Conservation (phyloP, 495 filamentous ascomycete genomes). For the Penicillium ochrochloron region DNA sequence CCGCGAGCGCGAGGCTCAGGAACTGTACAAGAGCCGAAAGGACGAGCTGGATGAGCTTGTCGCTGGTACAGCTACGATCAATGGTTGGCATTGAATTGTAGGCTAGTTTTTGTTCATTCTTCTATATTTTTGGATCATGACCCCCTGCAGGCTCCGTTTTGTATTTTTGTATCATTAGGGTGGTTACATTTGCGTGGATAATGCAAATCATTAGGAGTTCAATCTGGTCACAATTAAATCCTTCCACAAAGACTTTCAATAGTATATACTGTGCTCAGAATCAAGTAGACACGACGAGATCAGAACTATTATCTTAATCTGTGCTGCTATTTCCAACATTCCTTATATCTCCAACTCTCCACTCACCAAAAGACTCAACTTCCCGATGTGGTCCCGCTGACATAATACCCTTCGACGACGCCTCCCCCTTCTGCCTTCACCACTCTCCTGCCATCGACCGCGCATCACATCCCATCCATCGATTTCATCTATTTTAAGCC, state of each 20-base stretch:
- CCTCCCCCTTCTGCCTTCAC: conserved; percentile 28
- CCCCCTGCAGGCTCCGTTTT: conserved; percentile 19
- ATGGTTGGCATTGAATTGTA: conserved; percentile 51
- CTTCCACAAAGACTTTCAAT: not conserved
- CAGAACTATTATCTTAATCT: too few relatives aligned
- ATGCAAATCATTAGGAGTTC: conserved; percentile 21
- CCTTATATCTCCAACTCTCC: not conserved
- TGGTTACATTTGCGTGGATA: conserved; percentile 25
- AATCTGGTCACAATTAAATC: not conserved
- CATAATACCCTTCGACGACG: conserved; percentile 13
- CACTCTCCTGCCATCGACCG: conserved; percentile 32
- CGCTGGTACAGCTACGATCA: conserved; percentile 42
- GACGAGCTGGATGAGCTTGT: conserved; percentile 75
- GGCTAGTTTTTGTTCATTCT: conserved; percentile 2
- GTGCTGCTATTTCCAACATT: too few relatives aligned
- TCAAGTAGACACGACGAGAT: too few relatives aligned
- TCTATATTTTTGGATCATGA: conserved; percentile 22
- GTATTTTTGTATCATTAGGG: conserved; percentile 32
- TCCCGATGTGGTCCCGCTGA: conserved; percentile 23
- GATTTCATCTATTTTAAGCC: conserved; percentile 30
- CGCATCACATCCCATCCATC: conserved; percentile 27
- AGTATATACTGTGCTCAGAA: not conserved
- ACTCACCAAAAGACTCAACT: not conserved
- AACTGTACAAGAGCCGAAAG: conserved; percentile 73
- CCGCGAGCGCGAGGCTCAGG: conserved; percentile 88